Base-by-base conservation (phyloP, 2,329 filamentous ascomycete species). In the Lecanicillium sp. region DNA sequence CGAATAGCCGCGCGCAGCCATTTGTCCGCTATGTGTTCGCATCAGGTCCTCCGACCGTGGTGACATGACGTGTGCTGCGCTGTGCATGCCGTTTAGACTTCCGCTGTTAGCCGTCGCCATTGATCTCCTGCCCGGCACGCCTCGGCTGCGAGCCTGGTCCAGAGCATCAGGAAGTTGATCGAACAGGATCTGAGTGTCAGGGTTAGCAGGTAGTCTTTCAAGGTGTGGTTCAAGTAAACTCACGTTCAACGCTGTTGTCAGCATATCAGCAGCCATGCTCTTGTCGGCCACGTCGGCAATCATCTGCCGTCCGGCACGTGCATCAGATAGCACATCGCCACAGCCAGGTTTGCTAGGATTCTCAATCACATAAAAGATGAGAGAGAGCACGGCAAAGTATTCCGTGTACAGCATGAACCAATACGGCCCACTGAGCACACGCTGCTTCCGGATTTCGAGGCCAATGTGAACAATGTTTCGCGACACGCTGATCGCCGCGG, bases 321-420 rank as follows among this genome's bases (percentile, higher is more conserved):
- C 90, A 61, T 97, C 90, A 38, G 81, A 81, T 43, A 96, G 67
- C 17, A 96, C 83, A 45, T 94, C 88, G 37, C 82, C 73, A 5
- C 82, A 81, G 2, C 81, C 84, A 4, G 74, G 65, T 52, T 84
- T 87, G 44, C 85, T 78, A 1, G 84, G 83, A 46, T 90, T 90
- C 55, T 90, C 86, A 12, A 87, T 67, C 1, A 84, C 82, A 53
- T 84, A 90, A 53, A 87, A 92, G 1, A 90, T 69, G 33, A 92
- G 66, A 0, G 86, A 86, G 22, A 92, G 66, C 22, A 90, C 83
- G 12, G 84, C 81, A 54, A 88, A 89, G 61, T 87, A 89, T 13
- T 85, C 83, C 3, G 84, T 87, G 54, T 87, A 90, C 55, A 90
- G 77, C 48, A 85, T 84, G 54, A 90, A 90, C 86, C 86, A 92